These are phyloP conservation scores for Boletellus ananas DNA, from an alignment of 768 basidiomycete genomes.

Conservation along the genomic window DNA sequence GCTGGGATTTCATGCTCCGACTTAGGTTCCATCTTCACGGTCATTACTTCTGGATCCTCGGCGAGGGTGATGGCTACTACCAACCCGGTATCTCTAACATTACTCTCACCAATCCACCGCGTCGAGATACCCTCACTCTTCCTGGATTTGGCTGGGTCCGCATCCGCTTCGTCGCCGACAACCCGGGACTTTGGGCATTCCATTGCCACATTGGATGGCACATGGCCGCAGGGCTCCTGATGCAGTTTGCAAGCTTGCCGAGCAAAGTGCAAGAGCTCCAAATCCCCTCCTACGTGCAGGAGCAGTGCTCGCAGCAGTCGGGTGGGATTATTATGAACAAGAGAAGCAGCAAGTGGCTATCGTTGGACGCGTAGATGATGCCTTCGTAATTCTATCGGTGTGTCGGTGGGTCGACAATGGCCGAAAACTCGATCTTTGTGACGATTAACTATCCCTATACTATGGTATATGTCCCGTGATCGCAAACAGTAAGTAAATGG, in stretches of 20 bases:
- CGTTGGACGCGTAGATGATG: constrained; percentile 14
- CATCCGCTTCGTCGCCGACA: constrained; percentile 42
- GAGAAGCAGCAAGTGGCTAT: constrained; percentile 16
- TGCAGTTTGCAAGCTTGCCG: constrained; percentile 40
- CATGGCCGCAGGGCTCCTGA: constrained; percentile 39
- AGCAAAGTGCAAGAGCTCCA: constrained; percentile 31
- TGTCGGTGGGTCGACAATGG: too few species aligned
- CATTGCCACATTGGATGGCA: constrained; percentile 42
- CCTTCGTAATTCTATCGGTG: background rate
- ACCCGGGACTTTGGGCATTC: constrained; percentile 45
- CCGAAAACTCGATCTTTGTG: background rate
- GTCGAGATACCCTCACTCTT: constrained; percentile 40
- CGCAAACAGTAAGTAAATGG: background rate
- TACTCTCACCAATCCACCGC: constrained; percentile 35
- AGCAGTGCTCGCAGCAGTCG: constrained; percentile 35
- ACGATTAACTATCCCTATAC: background rate
- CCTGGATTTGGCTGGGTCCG: constrained; percentile 36
- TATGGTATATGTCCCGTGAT: background rate
- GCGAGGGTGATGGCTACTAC: constrained; percentile 34
- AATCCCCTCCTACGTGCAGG: constrained; percentile 32
- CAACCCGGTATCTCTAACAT: constrained; percentile 24
- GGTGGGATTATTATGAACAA: constrained; percentile 18
- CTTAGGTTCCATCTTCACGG: constrained; percentile 38
- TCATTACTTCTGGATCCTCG: constrained; percentile 35
- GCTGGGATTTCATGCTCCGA: background rate